A percentile compares a stretch with the other conserved stretches of the same genome.
Evolutionary conservation across 2,329 filamentous ascomycete species (phyloP).

Genomic region (Arthrinium puccinioides): DNA sequence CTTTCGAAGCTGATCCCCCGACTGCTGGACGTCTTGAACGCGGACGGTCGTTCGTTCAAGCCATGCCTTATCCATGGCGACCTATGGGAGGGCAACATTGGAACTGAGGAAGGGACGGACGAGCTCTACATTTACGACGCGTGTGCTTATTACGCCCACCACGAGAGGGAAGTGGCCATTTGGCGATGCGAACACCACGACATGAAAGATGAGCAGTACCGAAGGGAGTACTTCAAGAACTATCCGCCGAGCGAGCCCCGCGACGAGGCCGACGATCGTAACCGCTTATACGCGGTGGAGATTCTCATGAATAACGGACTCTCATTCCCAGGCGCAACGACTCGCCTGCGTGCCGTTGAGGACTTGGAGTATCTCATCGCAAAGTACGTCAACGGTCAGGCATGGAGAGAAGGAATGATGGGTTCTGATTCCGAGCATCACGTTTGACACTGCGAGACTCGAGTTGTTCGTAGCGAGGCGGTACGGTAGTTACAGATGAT

Average conservation of each 20-base stretch:
- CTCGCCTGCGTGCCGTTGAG: conserved; percentile 5
- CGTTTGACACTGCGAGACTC: too few relatives aligned
- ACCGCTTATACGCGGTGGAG: conserved; percentile 15
- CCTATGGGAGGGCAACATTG: conserved; percentile 14
- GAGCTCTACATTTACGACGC: conserved; percentile 12
- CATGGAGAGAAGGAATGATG: too few relatives aligned
- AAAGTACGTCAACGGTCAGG: too few relatives aligned
- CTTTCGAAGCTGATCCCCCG: conserved; percentile 10
- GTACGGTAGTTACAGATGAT: too few relatives aligned
- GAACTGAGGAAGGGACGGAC: conserved; percentile 10
- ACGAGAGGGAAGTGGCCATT: conserved; percentile 13
- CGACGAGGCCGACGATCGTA: conserved; percentile 16
- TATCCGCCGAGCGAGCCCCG: conserved; percentile 12
- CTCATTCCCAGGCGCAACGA: conserved; percentile 8
- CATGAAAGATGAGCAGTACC: conserved; percentile 12
- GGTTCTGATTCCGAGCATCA: too few relatives aligned
- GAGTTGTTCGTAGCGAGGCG: too few relatives aligned
- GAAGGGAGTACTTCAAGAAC: conserved; percentile 12
- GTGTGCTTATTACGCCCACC: conserved; percentile 13
- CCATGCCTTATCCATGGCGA: conserved; percentile 13
- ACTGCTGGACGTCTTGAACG: conserved; percentile 8
- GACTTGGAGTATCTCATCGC: conserved; percentile 9
- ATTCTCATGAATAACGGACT: conserved; percentile 13
- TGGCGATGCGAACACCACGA: conserved; percentile 10
- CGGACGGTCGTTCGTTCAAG: conserved; percentile 9